Percentiles rank a stretch among this genome's conserved stretches.
Conservation (phyloP, 345 rosid species). For the Gossypium anomalum region DNA sequence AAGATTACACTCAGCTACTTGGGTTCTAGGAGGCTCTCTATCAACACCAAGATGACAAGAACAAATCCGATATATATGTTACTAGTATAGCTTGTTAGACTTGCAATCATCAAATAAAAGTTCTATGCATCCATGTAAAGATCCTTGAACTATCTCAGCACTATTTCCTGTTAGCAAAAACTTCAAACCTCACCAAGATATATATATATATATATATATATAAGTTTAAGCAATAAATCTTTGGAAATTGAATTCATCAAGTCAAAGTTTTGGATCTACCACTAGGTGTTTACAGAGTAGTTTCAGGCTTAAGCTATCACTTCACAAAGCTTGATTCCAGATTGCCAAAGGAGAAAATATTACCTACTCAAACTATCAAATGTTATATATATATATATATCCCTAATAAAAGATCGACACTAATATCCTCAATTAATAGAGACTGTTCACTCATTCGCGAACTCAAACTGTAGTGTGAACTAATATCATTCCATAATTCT, state of each 20-base stretch:
- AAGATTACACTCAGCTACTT: not conserved
- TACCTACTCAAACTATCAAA: not conserved
- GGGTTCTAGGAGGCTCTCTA: constrained; percentile 2
- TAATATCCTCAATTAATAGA: not conserved
- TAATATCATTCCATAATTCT: not conserved
- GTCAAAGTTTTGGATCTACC: not conserved
- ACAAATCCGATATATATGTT: not conserved
- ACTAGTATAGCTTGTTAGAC: not conserved
- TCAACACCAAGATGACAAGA: not conserved
- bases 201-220: not conserved
- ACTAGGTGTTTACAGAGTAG: not conserved
- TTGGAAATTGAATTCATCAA: not conserved
- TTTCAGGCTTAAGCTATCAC: not conserved
- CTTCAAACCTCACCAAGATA: not conserved
- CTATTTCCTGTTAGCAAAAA: not conserved
- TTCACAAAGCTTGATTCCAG: not conserved
- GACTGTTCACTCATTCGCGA: not conserved
- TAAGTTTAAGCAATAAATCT: not conserved
- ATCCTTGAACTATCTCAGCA: not conserved
- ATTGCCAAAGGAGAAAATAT: not conserved
- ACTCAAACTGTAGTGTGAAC: not conserved
- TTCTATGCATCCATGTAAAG: not conserved
- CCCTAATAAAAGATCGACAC: not conserved
- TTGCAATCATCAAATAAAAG: not conserved
- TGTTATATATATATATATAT: not conserved